Evolutionary conservation across 208 protist genomes (phyloP), one percentile per base, ranked within the genome.

Genomic region (Leishmania martiniquensis): DNA sequence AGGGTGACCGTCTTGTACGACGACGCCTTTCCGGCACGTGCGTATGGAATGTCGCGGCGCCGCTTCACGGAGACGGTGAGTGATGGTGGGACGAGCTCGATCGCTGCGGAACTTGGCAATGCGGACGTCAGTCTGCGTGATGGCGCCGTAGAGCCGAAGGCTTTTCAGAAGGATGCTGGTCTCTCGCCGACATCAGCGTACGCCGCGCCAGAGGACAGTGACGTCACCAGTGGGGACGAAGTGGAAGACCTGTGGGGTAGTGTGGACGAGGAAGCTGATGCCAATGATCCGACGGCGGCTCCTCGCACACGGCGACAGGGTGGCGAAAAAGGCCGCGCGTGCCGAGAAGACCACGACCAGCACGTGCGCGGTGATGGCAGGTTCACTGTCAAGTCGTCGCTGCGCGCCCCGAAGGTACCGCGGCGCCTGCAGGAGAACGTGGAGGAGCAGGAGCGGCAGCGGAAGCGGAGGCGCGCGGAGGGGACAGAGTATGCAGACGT

Each of bases 1-100:
- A 80, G 85, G 20, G 85, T 86, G 6, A 93, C 85, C 2, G 85
- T 96, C 71, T 39, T 96, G 4, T 91, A 89, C 74, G 87, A 91
- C 51, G 75, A 80, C 29, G 63, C 75, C 65, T 86, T 92, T 59
- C 90, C 88, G 15, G 65, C 74, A 13, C 81, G 75, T 34, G 82
- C 67, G 22, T 96, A 96, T 80, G 59, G 39, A 0, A 42, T 88
- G 32, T 69, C 88, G 29, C 87, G 90, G 5, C 84, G 86, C 39
- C 84, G 86, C 47, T 94, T 91, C 52, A 51, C 78, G 0, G 65
- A 77, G 10, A 47, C 75, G 20, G 47, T 72, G 20, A 72, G 55
- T n/a, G 76, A 52, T 44, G 49, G 34, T 57, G 49, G 0, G 20
- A 34, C 29, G 59, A 49, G 20, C 32, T 3, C 34, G n/a, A 44